These are phyloP conservation scores for Colletotrichum salicis DNA, from an alignment of 2,329 filamentous ascomycete genomes.

Conservation along the genomic window DNA sequence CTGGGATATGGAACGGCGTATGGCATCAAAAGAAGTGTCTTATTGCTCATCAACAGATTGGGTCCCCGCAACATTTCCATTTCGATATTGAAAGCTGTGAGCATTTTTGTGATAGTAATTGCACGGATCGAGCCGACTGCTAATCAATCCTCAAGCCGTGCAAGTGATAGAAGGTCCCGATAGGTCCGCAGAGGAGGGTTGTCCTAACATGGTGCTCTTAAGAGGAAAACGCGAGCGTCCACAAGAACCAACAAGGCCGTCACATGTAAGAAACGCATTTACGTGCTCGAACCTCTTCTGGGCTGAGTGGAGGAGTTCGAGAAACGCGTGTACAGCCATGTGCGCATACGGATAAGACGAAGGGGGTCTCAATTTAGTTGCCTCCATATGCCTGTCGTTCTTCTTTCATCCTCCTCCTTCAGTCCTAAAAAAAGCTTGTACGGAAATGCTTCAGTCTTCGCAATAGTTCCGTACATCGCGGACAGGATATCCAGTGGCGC, in stretches of 20 bases:
- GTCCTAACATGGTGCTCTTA: neutral
- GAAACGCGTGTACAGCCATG: neutral
- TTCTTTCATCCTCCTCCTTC: constrained; percentile 14
- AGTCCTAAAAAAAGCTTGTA: constrained; percentile 23
- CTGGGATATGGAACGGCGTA: constrained; percentile 24
- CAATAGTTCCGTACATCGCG: constrained; percentile 3
- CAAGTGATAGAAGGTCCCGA: neutral
- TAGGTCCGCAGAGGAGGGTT: neutral
- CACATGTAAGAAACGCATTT: neutral
- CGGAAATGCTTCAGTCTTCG: constrained; percentile 25
- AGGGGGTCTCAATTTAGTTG: constrained; percentile 17
- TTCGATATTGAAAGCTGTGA: neutral
- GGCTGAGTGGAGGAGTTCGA: neutral
- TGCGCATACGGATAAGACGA: neutral
- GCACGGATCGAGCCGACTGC: neutral
- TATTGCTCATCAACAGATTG: constrained; percentile 29
- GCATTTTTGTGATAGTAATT: neutral
- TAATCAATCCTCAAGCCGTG: neutral
- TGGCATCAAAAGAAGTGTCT: constrained; percentile 33
- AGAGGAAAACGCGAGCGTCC: neutral
- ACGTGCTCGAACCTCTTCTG: neutral
- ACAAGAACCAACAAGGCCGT: neutral
- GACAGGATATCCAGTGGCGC: neutral
- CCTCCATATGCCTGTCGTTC: neutral
- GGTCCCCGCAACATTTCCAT: neutral